Evolutionary conservation across 768 basidiomycete species (phyloP).

Genomic region (Pleurotus tuoliensis): DNA sequence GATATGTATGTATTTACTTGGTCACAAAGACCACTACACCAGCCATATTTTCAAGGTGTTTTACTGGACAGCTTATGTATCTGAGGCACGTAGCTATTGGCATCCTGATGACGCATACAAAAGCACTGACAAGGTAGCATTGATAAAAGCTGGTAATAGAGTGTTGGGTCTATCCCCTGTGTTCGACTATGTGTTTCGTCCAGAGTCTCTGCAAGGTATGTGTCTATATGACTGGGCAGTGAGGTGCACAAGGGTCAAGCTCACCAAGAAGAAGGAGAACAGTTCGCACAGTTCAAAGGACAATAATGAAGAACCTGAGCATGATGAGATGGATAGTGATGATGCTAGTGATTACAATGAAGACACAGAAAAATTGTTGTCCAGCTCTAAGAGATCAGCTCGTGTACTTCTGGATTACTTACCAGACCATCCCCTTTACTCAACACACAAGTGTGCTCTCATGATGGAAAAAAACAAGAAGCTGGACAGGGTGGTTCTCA

Average conservation of each 20-base stretch:
- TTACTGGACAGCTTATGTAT: not conserved
- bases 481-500: constrained; percentile 13
- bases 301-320: constrained; percentile 3
- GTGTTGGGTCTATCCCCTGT: constrained; percentile 17
- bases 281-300: not conserved
- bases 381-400: not conserved
- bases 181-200: constrained; percentile 23
- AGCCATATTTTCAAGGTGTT: constrained; percentile 21
- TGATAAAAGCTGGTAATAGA: not conserved
- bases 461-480: not conserved
- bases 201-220: constrained; percentile 15
- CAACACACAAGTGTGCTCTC: not conserved
- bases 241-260: constrained; percentile 11
- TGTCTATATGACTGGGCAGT: constrained; percentile 26
- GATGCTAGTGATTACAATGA: not conserved
- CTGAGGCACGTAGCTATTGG: not conserved
- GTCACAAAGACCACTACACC: constrained; percentile 25
- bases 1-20: constrained; percentile 12
- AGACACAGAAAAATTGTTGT: not conserved
- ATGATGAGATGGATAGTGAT: constrained; percentile 1
- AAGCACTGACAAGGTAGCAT: not conserved
- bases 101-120: not conserved
- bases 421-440: not conserved
- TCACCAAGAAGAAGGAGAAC: not conserved
- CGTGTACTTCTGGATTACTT: not conserved